Conservation (phyloP, 169 alveolate genomes). For the Babesia microti region DNA sequence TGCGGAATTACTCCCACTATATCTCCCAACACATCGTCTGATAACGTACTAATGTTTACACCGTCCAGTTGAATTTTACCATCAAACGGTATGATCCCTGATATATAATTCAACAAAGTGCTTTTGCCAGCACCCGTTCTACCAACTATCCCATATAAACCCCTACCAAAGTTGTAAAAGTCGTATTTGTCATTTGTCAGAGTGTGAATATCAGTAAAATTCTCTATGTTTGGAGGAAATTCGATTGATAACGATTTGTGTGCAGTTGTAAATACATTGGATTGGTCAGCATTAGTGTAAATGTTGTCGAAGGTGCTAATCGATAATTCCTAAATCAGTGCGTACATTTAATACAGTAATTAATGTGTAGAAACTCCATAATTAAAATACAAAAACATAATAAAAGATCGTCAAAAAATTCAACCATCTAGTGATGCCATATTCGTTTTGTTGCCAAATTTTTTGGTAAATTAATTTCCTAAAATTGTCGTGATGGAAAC, state of each 20-base stretch:
- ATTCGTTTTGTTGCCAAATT: background rate
- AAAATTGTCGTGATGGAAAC: background rate
- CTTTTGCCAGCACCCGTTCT: conserved; percentile 51
- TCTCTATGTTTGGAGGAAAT: too few relatives aligned
- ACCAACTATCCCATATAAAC: conserved; percentile 42
- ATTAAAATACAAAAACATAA: too few relatives aligned
- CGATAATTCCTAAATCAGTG: conserved; percentile 2
- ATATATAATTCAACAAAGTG: conserved; percentile 19
- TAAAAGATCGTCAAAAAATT: too few relatives aligned
- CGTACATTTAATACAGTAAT: background rate
- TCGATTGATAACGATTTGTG: too few relatives aligned
- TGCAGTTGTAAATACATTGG: too few relatives aligned
- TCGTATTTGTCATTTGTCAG: too few relatives aligned
- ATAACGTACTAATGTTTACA: conserved; percentile 8
- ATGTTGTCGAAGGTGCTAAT: conserved; percentile 6
- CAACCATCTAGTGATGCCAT: background rate
- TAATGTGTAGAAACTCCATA: too few relatives aligned
- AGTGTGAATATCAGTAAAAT: too few relatives aligned
- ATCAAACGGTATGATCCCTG: conserved; percentile 18
- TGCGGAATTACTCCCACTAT: conserved; percentile 39
- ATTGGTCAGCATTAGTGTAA: too few relatives aligned
- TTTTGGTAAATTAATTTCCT: background rate
- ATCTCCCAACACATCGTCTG: conserved; percentile 12
- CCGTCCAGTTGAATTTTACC: conserved; percentile 34
- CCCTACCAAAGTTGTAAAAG: conserved; percentile 9